A percentile compares a stretch with the other conserved stretches of the same genome.
These are phyloP conservation scores for Cyclotella distinguenda DNA, from an alignment of 108 stramenopile genomes.

Conservation along the genomic window DNA sequence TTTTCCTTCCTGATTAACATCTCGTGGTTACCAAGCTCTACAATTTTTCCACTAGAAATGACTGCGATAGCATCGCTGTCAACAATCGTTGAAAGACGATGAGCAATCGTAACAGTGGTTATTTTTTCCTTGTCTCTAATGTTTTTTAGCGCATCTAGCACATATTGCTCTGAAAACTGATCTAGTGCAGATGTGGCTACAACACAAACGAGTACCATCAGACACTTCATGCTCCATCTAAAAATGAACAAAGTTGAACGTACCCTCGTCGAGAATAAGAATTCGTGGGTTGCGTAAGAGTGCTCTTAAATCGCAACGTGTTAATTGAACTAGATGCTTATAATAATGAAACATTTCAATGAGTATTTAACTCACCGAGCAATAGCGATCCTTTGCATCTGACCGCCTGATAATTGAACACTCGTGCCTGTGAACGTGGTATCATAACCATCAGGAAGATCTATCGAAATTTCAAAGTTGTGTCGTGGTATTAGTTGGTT, in stretches of 20 bases:
- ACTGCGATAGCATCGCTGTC: conserved; percentile 88
- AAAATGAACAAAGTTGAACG: background rate
- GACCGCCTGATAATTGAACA: conserved; percentile 68
- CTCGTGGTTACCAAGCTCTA: conserved; percentile 67
- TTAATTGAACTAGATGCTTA: conserved; percentile 7
- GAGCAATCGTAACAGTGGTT: conserved; percentile 90
- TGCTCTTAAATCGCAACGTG: conserved; percentile 56
- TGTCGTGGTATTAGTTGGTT: too few species aligned
- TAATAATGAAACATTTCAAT: background rate
- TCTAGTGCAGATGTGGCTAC: conserved; percentile 73
- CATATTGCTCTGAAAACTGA: conserved; percentile 51
- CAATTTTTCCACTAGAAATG: conserved; percentile 84
- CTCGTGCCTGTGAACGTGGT: conserved; percentile 63
- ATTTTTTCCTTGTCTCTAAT: conserved; percentile 40
- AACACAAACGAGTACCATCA: conserved; percentile 51
- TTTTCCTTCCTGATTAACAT: conserved; percentile 38
- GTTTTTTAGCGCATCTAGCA: conserved; percentile 55
- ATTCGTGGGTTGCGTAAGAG: conserved; percentile 39
- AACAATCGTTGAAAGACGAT: conserved; percentile 89
- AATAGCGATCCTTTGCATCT: conserved; percentile 58
- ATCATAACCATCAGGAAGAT: conserved; percentile 68
- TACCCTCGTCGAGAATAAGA: conserved; percentile 42
- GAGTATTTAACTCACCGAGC: conserved; percentile 43
- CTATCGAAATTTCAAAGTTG: background rate
- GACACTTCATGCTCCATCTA: conserved; percentile 25